phyloP scores from a whole-genome alignment of 208 protist species.

The Wallacemonas rigidus region DNA sequence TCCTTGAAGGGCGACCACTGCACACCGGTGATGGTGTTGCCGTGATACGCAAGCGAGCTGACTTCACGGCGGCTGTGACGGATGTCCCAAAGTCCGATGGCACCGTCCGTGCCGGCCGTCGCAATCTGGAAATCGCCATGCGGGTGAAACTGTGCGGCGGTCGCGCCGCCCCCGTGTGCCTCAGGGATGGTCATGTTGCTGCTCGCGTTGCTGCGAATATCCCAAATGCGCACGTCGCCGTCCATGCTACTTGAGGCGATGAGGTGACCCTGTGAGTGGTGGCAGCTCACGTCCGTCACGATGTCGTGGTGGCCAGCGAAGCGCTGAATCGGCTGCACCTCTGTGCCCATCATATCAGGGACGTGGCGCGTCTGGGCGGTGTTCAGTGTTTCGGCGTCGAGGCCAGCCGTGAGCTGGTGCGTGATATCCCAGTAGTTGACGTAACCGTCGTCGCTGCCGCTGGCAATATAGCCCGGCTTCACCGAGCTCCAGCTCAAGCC shows the following conservation, averaged over 20 bases:
- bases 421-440: slow-evolving; percentile 94
- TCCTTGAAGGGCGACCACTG: slow-evolving; percentile 62
- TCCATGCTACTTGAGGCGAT: slow-evolving; percentile 96
- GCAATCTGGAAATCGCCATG: slow-evolving; percentile 52
- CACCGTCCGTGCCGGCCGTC: slow-evolving; percentile 40
- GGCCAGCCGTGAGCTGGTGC: slow-evolving; percentile 41
- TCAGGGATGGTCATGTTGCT: slow-evolving; percentile 27
- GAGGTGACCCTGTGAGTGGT: slow-evolving; percentile 77
- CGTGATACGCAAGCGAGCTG: slow-evolving; percentile 44
- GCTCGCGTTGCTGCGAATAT: slow-evolving; percentile 53
- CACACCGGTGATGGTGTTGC: slow-evolving; percentile 40
- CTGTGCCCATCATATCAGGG: slow-evolving; percentile 24
- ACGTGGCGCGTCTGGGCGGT: neutral
- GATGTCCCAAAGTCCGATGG: slow-evolving; percentile 56
- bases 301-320: slow-evolving; percentile 54
- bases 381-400: neutral
- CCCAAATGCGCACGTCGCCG: slow-evolving; percentile 89
- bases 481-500: slow-evolving; percentile 51
- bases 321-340: slow-evolving; percentile 39
- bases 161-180: slow-evolving; percentile 44
- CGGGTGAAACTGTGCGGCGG: slow-evolving; percentile 57
- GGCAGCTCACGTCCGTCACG: slow-evolving; percentile 95
- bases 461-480: slow-evolving; percentile 86
- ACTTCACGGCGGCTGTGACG: slow-evolving; percentile 33
- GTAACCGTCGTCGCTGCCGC: slow-evolving; percentile 90